Evolutionary conservation across 257 asterid species (phyloP).

Genomic region (Nicotiana noctiflora): DNA sequence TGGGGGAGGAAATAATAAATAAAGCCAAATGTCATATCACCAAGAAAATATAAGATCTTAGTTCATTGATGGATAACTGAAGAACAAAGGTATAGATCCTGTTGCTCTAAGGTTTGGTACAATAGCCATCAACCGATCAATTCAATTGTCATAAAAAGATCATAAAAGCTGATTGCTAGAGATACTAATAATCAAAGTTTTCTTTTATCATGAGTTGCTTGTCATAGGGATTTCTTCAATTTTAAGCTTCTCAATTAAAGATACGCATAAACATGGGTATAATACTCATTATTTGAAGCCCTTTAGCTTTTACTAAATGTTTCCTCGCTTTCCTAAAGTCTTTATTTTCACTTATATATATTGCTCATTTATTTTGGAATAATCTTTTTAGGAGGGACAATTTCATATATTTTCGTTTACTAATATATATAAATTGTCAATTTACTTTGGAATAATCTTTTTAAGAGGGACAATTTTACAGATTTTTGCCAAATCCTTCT

Average conservation of each 20-base stretch:
- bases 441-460: no score
- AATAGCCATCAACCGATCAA: constrained; percentile 9
- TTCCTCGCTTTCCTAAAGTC: background rate
- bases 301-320: constrained; percentile 2
- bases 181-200: constrained; percentile 10
- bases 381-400: no score
- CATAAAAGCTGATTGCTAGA: constrained; percentile 18
- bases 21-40: background rate
- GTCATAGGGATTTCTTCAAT: constrained; percentile 25
- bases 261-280: background rate
- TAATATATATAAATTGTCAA: no score
- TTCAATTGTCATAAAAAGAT: constrained; percentile 4
- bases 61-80: background rate
- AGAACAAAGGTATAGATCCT: constrained; percentile 11
- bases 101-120: constrained; percentile 7
- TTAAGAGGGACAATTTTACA: no score
- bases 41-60: background rate
- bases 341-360: background rate
- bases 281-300: background rate
- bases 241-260: constrained; percentile 24
- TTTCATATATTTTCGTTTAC: no score
- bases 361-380: no score
- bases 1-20: background rate
- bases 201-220: constrained; percentile 19
- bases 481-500: no score